These are phyloP conservation scores for Vitrella brassicaformis DNA, from an alignment of 73 alveolate species.

Conservation along the genomic window DNA sequence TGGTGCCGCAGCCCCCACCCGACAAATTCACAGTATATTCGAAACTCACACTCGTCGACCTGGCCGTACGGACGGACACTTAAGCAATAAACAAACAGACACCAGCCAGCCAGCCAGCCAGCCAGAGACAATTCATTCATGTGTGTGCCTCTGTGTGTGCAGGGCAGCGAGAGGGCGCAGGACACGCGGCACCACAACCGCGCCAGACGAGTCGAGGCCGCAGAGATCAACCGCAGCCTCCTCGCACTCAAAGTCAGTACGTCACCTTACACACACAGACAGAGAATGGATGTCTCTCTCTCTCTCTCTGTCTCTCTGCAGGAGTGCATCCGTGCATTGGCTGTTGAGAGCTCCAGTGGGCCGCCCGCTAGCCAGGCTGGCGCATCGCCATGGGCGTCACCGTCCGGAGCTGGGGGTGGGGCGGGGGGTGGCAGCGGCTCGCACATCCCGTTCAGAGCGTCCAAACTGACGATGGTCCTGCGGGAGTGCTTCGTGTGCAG, in stretches of 20 bases:
- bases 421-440: slow-evolving; percentile 49
- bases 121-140: not conserved
- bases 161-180: slow-evolving; percentile 91
- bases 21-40: no score
- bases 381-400: no score
- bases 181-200: slow-evolving; percentile 84
- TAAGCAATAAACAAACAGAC: no score
- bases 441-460: slow-evolving; percentile 96
- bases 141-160: not conserved
- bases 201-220: slow-evolving; percentile 89
- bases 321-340: slow-evolving; percentile 94
- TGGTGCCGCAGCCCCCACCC: not conserved
- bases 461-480: slow-evolving; percentile 87
- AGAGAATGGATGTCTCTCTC: not conserved
- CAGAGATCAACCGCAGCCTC: slow-evolving; percentile 89
- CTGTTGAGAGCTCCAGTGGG: slow-evolving; percentile 6
- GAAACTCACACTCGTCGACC: slow-evolving; percentile 3
- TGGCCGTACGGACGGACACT: no score
- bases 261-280: not conserved
- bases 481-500: slow-evolving; percentile 84
- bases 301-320: not conserved
- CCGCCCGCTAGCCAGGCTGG: not conserved
- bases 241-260: slow-evolving; percentile 63
- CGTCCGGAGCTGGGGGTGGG: not conserved
- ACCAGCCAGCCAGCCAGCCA: no score